Conservation (phyloP, 148 eudicot genomes). For the Selenicereus undatus region DNA sequence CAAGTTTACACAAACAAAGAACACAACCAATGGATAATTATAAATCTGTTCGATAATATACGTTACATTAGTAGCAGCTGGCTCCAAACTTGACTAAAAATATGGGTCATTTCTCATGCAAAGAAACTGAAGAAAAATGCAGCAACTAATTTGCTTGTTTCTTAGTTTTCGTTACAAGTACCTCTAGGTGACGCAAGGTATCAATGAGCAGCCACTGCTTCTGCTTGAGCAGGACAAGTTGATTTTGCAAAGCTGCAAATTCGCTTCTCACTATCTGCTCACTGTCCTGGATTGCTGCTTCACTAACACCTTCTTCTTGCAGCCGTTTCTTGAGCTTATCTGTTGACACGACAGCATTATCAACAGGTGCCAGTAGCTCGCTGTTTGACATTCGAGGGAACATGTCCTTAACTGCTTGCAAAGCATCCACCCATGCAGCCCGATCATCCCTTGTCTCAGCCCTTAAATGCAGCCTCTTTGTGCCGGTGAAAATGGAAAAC, state of each 20-base stretch:
- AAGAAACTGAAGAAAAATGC: conserved; percentile 42
- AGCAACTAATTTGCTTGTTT: conserved; percentile 23
- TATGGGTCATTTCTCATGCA: too few relatives aligned
- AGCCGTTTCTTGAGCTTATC: conserved; percentile 68
- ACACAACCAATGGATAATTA: conserved; percentile 1
- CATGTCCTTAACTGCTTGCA: conserved; percentile 85
- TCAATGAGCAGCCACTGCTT: conserved; percentile 71
- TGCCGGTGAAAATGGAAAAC: conserved; percentile 86
- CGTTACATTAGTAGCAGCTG: neutral
- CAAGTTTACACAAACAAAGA: conserved; percentile 1
- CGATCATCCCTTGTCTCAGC: conserved; percentile 78
- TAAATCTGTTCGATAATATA: neutral
- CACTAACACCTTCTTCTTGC: conserved; percentile 66
- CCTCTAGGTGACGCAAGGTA: conserved; percentile 81
- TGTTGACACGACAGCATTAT: conserved; percentile 52
- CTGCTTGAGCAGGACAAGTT: conserved; percentile 72
- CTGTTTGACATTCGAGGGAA: conserved; percentile 83
- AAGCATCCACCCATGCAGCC: conserved; percentile 73
- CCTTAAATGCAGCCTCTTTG: conserved; percentile 83
- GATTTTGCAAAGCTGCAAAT: conserved; percentile 62
- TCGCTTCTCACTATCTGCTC: conserved; percentile 78
- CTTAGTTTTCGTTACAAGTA: conserved; percentile 39
- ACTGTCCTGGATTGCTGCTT: conserved; percentile 62
- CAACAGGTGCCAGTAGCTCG: conserved; percentile 65
- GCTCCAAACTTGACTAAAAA: too few relatives aligned